Evolutionary conservation across 305 asterid species (phyloP), one percentile per base, ranked within the genome.

Genomic region (Plantago lanceolata): DNA sequence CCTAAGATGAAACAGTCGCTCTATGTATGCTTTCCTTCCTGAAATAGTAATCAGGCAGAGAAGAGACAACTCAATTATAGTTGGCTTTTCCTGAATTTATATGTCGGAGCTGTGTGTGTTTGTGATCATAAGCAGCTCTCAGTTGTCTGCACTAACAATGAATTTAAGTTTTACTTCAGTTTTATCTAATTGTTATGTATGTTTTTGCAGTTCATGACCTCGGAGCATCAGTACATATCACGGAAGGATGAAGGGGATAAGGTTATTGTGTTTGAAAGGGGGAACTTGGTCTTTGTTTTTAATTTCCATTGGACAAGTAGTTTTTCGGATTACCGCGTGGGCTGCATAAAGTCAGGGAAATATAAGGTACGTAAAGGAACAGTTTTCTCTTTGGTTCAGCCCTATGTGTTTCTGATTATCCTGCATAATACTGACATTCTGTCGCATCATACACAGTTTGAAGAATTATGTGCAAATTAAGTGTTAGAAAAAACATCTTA

Each of bases 331-430:
- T 90, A 93, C 63, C 85, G 75, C 40, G 73, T 90, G 37, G 99
- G 99, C 66, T 93, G 99, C 85, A 73, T 79, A 17, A 80, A 82
- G 79, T 85, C 92, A n/a, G 99, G 97, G 70, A 93, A 90, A 73
- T 93, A 93, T 79, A 83, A 85, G 97, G 99, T 88, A 76, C 19
- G 37, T 57, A 45, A 40, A 48, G 35, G 37, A 24, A 6, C 11
- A 11, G 26, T 18, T 51, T 16, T 59, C 19, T 2, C 15, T 60
- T 58, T 68, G 53, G 43, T n/a, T 8, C 15, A 2, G 43, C 45
- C 19, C 37, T 33, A 35, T n/a, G n/a, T 35, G 20, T 33, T 16
- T 57, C n/a, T 35, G 44, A 57, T 35, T 35, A 35, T 17, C 8
- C 5, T 57, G 62, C 14, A 1, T 33, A 16, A 18, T 52, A 21